Percentiles rank a stretch among this genome's conserved stretches.
These are phyloP conservation scores for Pseudogymnoascus sp. DNA, from an alignment of 2,329 filamentous ascomycete species.

Conservation along the genomic window DNA sequence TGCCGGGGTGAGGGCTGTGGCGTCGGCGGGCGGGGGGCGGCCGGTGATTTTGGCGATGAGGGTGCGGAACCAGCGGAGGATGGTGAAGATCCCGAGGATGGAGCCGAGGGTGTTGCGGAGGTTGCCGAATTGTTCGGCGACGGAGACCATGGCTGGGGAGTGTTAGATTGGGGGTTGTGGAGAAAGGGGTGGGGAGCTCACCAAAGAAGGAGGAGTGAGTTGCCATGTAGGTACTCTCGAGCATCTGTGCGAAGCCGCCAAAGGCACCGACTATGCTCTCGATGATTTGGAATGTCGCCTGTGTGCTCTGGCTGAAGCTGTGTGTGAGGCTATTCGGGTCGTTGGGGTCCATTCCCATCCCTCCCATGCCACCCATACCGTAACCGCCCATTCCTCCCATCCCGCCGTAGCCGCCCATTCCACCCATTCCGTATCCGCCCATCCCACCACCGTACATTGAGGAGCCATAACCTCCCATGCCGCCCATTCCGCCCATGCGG, in stretches of 20 bases:
- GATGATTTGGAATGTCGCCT: slow-evolving; percentile 96
- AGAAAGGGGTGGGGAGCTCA: slow-evolving; percentile 41
- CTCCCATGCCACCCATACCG: slow-evolving; percentile 34
- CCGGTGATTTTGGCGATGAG: slow-evolving; percentile 89
- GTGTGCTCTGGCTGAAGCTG: slow-evolving; percentile 88
- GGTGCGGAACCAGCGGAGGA: slow-evolving; percentile 91
- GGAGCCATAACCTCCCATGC: slow-evolving; percentile 39
- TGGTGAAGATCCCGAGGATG: slow-evolving; percentile 87
- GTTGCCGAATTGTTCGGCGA: slow-evolving; percentile 94
- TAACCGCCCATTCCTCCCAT: slow-evolving; percentile 40
- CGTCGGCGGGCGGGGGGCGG: slow-evolving; percentile 79
- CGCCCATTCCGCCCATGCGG: slow-evolving; percentile 32
- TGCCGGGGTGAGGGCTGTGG: slow-evolving; percentile 77
- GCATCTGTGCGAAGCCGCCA: slow-evolving; percentile 96
- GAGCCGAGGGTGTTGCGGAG: slow-evolving; percentile 89
- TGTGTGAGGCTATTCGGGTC: slow-evolving; percentile 93
- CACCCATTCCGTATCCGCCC: slow-evolving; percentile 34
- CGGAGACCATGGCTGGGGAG: slow-evolving; percentile 81
- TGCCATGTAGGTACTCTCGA: slow-evolving; percentile 99
- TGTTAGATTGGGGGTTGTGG: slow-evolving; percentile 20
- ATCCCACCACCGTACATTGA: slow-evolving; percentile 32
- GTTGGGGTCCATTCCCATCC: slow-evolving; percentile 55
- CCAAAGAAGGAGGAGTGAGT: slow-evolving; percentile 98
- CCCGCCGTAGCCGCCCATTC: slow-evolving; percentile 37
- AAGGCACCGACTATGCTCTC: slow-evolving; percentile 96